Evolutionary conservation across 441 rosid species (phyloP).

Genomic region (Gossypium davidsonii): DNA sequence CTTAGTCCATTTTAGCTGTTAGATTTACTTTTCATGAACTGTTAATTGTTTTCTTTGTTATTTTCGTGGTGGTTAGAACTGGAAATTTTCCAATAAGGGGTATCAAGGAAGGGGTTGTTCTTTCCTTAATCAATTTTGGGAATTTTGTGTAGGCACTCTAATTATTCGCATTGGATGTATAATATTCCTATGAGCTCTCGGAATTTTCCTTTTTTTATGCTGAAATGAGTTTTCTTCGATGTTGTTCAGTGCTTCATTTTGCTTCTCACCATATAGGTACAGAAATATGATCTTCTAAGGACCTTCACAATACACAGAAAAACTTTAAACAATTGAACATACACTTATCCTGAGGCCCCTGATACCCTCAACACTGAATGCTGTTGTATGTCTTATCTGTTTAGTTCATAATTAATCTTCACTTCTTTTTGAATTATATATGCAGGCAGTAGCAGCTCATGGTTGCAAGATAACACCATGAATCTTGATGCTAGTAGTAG

Average conservation of each 20-base stretch:
- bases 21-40: not conserved
- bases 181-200: too few relatives aligned
- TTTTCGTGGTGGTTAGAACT: not conserved
- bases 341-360: too few relatives aligned
- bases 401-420: not conserved
- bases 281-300: too few relatives aligned
- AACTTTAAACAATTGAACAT: too few relatives aligned
- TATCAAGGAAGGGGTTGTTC: not conserved
- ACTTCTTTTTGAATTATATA: slow-evolving; percentile 22
- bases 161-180: not conserved
- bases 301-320: too few relatives aligned
- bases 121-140: not conserved
- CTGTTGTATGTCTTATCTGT: not conserved
- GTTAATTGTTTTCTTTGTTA: not conserved
- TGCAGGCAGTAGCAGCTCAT: slow-evolving; percentile 46
- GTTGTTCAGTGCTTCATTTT: too few relatives aligned
- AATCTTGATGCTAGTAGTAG: slow-evolving; percentile 18
- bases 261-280: too few relatives aligned
- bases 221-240: too few relatives aligned
- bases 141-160: not conserved
- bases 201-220: too few relatives aligned
- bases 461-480: slow-evolving; percentile 48
- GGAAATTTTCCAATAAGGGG: not conserved
- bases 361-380: too few relatives aligned
- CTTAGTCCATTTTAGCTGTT: not conserved